A percentile compares a stretch with the other conserved stretches of the same genome.
phyloP scores from a whole-genome alignment of 352 stramenopile species.

The Globisporangium carolinianum region DNA sequence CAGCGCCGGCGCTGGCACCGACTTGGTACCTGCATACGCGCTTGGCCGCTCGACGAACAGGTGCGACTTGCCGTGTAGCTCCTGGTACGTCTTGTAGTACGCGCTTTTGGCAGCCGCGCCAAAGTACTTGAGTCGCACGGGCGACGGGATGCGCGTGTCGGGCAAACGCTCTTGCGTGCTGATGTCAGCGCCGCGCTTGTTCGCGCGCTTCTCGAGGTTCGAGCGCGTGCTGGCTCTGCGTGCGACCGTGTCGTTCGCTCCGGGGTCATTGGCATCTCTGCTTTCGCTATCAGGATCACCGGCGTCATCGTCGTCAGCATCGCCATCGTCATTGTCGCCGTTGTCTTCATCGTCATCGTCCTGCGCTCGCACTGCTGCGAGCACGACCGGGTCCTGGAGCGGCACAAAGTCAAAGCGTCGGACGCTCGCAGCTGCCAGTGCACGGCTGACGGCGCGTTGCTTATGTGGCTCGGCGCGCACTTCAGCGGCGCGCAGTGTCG shows the following conservation, averaged over 20 bases:
- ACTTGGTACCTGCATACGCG: neutral
- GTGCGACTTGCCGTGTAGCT: conserved; percentile 49
- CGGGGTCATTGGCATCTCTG: too few species aligned
- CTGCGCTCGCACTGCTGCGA: conserved; percentile 20
- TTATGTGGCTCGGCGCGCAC: neutral
- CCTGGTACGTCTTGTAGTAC: conserved; percentile 55
- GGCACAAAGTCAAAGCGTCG: conserved; percentile 34
- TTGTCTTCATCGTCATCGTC: conserved; percentile 13
- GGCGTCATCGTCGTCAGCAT: neutral
- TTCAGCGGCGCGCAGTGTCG: conserved; percentile 11
- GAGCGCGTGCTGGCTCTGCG: too few species aligned
- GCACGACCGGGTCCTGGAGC: conserved; percentile 26
- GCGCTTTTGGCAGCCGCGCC: conserved; percentile 23
- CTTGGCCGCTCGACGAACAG: conserved; percentile 36
- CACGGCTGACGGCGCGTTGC: neutral
- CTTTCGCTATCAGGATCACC: too few species aligned
- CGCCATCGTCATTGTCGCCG: conserved; percentile 1
- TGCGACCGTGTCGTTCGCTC: too few species aligned
- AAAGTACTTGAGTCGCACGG: conserved; percentile 38
- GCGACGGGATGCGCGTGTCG: neutral
- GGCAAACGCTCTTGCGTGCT: conserved; percentile 4
- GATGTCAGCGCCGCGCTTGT: neutral
- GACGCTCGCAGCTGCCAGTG: conserved; percentile 1
- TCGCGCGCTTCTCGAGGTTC: neutral
- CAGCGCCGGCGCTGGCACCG: conserved; percentile 4